These are phyloP conservation scores for Powellomyces hirtus DNA, from an alignment of 192 early-diverging fungal genomes.

Conservation along the genomic window DNA sequence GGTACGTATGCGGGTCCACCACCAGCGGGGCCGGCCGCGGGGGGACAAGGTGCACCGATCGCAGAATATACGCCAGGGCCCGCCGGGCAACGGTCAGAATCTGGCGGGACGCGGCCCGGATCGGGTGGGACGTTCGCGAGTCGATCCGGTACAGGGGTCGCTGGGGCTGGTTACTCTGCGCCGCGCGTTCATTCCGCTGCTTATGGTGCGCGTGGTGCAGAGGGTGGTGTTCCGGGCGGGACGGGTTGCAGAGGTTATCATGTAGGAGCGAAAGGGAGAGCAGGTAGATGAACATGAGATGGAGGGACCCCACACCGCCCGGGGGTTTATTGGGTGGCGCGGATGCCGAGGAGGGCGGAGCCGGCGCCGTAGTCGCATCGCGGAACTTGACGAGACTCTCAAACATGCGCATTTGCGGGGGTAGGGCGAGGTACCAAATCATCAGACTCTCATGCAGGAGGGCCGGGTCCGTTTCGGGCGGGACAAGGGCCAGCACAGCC, in stretches of 20 bases:
- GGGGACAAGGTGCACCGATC: background rate
- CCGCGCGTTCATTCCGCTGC: background rate
- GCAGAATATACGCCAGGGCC: background rate
- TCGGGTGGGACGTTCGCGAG: background rate
- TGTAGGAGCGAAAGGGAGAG: constrained; percentile 5
- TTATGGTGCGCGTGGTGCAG: too few relatives aligned
- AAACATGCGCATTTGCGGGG: background rate
- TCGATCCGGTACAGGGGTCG: background rate
- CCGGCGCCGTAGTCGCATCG: background rate
- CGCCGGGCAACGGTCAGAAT: constrained; percentile 6
- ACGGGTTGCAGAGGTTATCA: too few relatives aligned
- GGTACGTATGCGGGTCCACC: background rate
- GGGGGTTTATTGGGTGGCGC: background rate
- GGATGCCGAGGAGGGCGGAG: background rate
- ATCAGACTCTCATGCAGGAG: constrained; percentile 19
- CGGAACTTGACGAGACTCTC: constrained; percentile 14
- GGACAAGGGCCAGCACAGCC: background rate
- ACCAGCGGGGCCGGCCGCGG: background rate
- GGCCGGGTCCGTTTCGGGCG: background rate
- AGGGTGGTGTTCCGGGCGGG: too few relatives aligned
- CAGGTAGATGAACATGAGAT: background rate
- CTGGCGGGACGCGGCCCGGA: background rate
- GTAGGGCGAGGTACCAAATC: constrained; percentile 14
- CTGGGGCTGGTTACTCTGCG: background rate
- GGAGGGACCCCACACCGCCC: background rate